Evolutionary conservation across 1,284 basidiomycete genomes (phyloP).

Genomic region (Tilletiaria anomala): DNA sequence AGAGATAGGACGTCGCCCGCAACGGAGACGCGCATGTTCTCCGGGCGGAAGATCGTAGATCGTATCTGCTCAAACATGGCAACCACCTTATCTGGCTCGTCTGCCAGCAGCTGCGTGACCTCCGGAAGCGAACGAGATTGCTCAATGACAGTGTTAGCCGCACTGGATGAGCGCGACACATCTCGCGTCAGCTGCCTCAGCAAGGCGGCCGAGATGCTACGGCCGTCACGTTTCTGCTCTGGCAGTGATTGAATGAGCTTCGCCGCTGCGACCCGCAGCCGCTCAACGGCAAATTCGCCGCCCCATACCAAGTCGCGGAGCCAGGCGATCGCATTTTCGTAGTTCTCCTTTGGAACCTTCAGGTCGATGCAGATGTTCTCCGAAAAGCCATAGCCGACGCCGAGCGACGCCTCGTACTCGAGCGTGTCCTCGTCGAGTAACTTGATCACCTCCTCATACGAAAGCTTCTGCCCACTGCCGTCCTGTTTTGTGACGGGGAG

Average conservation of each 20-base stretch:
- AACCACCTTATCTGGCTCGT: slow-evolving; percentile 21
- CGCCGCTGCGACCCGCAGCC: slow-evolving; percentile 72
- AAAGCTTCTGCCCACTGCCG: slow-evolving; percentile 50
- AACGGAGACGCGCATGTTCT: slow-evolving; percentile 70
- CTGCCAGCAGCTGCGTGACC: too few species aligned
- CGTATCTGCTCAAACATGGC: slow-evolving; percentile 20
- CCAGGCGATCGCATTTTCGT: slow-evolving; percentile 73
- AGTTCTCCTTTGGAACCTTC: slow-evolving; percentile 61
- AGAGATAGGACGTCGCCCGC: slow-evolving; percentile 65
- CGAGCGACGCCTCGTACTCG: slow-evolving; percentile 62
- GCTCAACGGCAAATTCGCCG: slow-evolving; percentile 65
- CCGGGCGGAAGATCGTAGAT: slow-evolving; percentile 46
- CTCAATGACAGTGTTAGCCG: not conserved
- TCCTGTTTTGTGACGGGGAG: slow-evolving; percentile 61
- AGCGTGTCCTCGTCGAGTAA: slow-evolving; percentile 83
- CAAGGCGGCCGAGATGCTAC: slow-evolving; percentile 60
- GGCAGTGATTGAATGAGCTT: slow-evolving; percentile 88
- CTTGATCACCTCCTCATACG: slow-evolving; percentile 81
- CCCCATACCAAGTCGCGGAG: slow-evolving; percentile 75
- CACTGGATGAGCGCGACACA: not conserved
- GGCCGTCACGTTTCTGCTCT: slow-evolving; percentile 78
- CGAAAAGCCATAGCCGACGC: slow-evolving; percentile 53
- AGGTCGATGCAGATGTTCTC: slow-evolving; percentile 58
- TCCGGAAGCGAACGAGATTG: too few species aligned
- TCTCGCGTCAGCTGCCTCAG: not conserved